Conservation (phyloP, 306 rosid species). For the Quillaja saponaria region DNA sequence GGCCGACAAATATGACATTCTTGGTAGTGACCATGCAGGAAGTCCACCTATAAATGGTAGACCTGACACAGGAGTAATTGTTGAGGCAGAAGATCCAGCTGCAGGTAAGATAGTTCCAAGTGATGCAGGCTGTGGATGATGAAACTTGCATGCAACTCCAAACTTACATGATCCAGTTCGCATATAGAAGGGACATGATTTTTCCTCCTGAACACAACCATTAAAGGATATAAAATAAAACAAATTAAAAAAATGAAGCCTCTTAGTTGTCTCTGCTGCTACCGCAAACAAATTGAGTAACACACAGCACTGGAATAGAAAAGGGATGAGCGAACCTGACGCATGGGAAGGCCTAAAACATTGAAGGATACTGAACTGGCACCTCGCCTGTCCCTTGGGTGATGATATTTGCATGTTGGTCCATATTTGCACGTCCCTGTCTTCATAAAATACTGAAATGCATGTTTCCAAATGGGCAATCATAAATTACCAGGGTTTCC, state of each 20-base stretch:
- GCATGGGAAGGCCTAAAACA: slow-evolving; percentile 85
- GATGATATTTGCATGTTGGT: slow-evolving; percentile 92
- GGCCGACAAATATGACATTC: slow-evolving; percentile 69
- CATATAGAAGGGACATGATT: slow-evolving; percentile 82
- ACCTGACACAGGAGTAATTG: slow-evolving; percentile 60
- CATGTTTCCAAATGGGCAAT: slow-evolving; percentile 22
- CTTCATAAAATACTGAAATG: slow-evolving; percentile 89
- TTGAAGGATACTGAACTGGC: slow-evolving; percentile 84
- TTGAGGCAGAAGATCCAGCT: slow-evolving; percentile 53
- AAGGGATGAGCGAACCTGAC: slow-evolving; percentile 54
- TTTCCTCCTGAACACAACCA: slow-evolving; percentile 70
- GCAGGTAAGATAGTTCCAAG: slow-evolving; percentile 47
- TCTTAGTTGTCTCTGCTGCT: slow-evolving; percentile 1
- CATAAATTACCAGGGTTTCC: slow-evolving; percentile 20
- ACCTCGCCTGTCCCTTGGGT: slow-evolving; percentile 93
- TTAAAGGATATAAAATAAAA: slow-evolving; percentile 5
- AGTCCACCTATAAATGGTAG: slow-evolving; percentile 62
- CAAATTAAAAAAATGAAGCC: background rate
- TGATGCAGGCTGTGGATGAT: slow-evolving; percentile 77
- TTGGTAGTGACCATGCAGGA: slow-evolving; percentile 68
- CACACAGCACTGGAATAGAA: background rate
- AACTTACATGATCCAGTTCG: slow-evolving; percentile 85
- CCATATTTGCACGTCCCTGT: slow-evolving; percentile 98
- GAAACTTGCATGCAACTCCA: slow-evolving; percentile 94
- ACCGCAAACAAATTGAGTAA: background rate